Percentiles rank a stretch among this genome's conserved stretches.
Evolutionary conservation across 805 yeast genomes (phyloP).

Genomic region (Starmera quercuum): DNA sequence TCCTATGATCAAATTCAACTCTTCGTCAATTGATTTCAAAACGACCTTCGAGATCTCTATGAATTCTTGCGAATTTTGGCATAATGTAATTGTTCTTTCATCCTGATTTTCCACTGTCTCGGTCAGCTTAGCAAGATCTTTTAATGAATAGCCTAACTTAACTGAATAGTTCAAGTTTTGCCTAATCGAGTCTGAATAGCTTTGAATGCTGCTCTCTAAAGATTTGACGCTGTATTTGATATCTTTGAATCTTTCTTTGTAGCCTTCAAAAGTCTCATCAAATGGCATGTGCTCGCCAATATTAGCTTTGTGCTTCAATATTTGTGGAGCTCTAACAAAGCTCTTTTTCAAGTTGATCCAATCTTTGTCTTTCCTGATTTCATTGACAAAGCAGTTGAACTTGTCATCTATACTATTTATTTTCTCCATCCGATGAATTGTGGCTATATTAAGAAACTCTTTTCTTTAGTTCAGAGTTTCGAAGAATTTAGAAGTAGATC

Average conservation of each 20-base stretch:
- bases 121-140: not conserved
- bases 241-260: slow-evolving; percentile 1
- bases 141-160: not conserved
- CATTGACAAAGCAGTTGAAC: slow-evolving; percentile 18
- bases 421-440: not conserved
- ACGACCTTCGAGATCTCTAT: slow-evolving; percentile 5
- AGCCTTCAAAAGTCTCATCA: slow-evolving; percentile 32
- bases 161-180: not conserved
- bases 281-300: slow-evolving; percentile 50
- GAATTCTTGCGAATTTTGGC: slow-evolving; percentile 4
- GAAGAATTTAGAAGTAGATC: no score
- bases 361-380: slow-evolving; percentile 16
- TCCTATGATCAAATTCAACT: slow-evolving; percentile 18
- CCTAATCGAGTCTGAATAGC: not conserved
- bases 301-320: slow-evolving; percentile 76
- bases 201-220: slow-evolving; percentile 5
- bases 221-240: slow-evolving; percentile 2
- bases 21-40: slow-evolving; percentile 9
- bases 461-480: no score
- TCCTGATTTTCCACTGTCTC: not conserved
- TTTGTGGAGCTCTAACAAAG: slow-evolving; percentile 83
- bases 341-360: slow-evolving; percentile 51
- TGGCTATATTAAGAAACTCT: no score
- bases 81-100: no score
- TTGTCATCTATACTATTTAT: slow-evolving; percentile 4